A percentile compares a stretch with the other conserved stretches of the same genome.
phyloP scores from a whole-genome alignment of 1,139 yeast species.

The Diutina ranongensis region DNA sequence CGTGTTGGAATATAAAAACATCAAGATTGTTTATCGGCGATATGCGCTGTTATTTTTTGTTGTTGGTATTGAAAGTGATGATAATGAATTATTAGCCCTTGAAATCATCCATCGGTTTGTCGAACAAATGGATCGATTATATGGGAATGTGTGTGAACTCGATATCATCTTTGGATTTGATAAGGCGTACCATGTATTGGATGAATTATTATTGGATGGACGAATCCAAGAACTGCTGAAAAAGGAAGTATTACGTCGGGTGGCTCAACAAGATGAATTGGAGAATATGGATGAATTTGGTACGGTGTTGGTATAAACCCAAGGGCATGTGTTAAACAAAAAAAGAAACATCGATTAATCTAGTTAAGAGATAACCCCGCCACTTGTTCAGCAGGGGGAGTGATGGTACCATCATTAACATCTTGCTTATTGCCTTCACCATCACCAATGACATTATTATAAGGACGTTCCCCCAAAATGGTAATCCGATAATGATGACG shows the following conservation, averaged over 20 bases:
- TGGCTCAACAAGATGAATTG: conserved; percentile 69
- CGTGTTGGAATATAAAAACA: conserved; percentile 80
- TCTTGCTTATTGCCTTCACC: conserved; percentile 5
- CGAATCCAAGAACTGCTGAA: conserved; percentile 76
- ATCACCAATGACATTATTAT: conserved; percentile 5
- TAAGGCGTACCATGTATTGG: conserved; percentile 84
- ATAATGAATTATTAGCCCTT: conserved; percentile 76
- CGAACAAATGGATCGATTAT: conserved; percentile 91
- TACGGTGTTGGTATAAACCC: conserved; percentile 23
- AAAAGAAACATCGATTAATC: background rate
- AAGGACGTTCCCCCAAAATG: conserved; percentile 1
- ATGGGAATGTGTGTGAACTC: conserved; percentile 92
- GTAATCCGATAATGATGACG: conserved; percentile 5
- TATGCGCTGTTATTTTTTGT: conserved; percentile 89
- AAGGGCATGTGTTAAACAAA: background rate
- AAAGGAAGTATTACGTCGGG: conserved; percentile 64
- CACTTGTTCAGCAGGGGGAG: conserved; percentile 4
- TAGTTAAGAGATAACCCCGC: no score
- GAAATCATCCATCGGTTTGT: conserved; percentile 90
- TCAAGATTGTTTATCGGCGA: conserved; percentile 80
- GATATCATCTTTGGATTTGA: conserved; percentile 92
- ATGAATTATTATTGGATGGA: conserved; percentile 79
- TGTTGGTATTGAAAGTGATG: conserved; percentile 73
- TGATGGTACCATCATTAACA: background rate
- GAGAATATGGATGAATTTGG: conserved; percentile 50